These are phyloP conservation scores for Clathrospora elynae DNA, from an alignment of 2,329 filamentous ascomycete genomes.

Conservation along the genomic window DNA sequence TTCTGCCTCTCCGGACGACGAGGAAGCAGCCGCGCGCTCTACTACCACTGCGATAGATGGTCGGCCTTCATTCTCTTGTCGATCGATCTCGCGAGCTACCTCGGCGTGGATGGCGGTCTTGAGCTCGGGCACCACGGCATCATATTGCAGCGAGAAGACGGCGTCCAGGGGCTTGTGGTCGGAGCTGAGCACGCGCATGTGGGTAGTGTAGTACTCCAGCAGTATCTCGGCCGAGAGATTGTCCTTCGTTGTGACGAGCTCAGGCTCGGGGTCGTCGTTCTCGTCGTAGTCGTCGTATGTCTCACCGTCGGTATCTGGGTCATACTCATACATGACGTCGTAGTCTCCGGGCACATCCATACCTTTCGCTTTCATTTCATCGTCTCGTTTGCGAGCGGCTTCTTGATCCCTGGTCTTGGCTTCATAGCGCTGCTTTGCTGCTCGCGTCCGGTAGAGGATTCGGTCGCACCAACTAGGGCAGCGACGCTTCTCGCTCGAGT, in stretches of 20 bases:
- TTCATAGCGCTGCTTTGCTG: slow-evolving; percentile 70
- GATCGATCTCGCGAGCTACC: slow-evolving; percentile 84
- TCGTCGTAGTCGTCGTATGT: slow-evolving; percentile 46
- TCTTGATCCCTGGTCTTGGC: slow-evolving; percentile 66
- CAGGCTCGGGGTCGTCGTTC: slow-evolving; percentile 51
- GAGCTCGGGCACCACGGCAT: slow-evolving; percentile 81
- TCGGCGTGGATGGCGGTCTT: slow-evolving; percentile 85
- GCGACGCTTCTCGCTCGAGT: slow-evolving; percentile 91
- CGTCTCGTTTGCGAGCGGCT: slow-evolving; percentile 72
- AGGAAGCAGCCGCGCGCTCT: slow-evolving; percentile 57
- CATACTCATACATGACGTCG: slow-evolving; percentile 88
- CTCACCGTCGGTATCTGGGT: slow-evolving; percentile 77
- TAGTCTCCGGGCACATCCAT: slow-evolving; percentile 75
- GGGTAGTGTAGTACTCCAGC: slow-evolving; percentile 77
- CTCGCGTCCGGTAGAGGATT: slow-evolving; percentile 80
- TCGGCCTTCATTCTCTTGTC: slow-evolving; percentile 86
- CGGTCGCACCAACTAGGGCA: slow-evolving; percentile 97
- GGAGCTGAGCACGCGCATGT: slow-evolving; percentile 87
- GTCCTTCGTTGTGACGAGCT: slow-evolving; percentile 62
- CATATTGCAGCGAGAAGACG: slow-evolving; percentile 81
- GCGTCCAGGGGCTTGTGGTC: slow-evolving; percentile 93
- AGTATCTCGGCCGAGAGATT: slow-evolving; percentile 61
- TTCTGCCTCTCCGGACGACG: slow-evolving; percentile 22
- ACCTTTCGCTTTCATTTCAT: slow-evolving; percentile 82
- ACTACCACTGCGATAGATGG: slow-evolving; percentile 83